A percentile compares a stretch with the other conserved stretches of the same genome.
These are phyloP conservation scores for Thermochaetoides dissita DNA, from an alignment of 2,329 filamentous ascomycete species.

Conservation along the genomic window DNA sequence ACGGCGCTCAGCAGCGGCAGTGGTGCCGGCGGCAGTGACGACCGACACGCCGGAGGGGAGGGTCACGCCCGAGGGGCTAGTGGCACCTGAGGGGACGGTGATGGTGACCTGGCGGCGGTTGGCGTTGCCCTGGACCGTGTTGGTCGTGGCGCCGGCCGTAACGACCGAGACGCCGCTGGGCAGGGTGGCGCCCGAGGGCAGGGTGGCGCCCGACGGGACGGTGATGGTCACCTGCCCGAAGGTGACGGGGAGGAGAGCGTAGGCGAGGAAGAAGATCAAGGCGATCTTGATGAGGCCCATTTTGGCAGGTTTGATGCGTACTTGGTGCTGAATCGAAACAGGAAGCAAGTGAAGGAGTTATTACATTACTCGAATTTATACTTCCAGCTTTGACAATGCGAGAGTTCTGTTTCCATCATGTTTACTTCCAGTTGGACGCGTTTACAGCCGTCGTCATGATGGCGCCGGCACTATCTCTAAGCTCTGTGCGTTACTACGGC, in stretches of 20 bases:
- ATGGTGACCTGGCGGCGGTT: neutral
- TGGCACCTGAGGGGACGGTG: neutral
- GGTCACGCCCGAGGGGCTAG: neutral
- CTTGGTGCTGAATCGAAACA: neutral
- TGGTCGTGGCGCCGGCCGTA: conserved; percentile 5
- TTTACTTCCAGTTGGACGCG: too few species aligned
- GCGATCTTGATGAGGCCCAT: conserved; percentile 9
- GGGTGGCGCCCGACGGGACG: conserved; percentile 13
- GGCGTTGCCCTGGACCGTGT: conserved; percentile 5
- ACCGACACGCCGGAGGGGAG: neutral
- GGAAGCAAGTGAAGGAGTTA: neutral
- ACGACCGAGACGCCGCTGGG: conserved; percentile 14
- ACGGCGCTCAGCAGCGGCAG: neutral
- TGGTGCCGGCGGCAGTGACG: neutral
- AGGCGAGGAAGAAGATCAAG: conserved; percentile 4
- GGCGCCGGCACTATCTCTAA: too few species aligned
- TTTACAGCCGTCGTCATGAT: too few species aligned
- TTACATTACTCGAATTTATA: neutral
- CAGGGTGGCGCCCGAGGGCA: conserved; percentile 13
- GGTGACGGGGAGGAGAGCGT: conserved; percentile 4
- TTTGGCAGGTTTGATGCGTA: neutral
- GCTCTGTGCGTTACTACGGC: too few species aligned
- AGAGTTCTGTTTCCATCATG: too few species aligned
- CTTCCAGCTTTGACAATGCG: neutral
- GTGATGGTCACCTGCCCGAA: conserved; percentile 14